phyloP scores from a whole-genome alignment of 805 yeast genomes.

The Kurtzmaniella cleridarum region DNA sequence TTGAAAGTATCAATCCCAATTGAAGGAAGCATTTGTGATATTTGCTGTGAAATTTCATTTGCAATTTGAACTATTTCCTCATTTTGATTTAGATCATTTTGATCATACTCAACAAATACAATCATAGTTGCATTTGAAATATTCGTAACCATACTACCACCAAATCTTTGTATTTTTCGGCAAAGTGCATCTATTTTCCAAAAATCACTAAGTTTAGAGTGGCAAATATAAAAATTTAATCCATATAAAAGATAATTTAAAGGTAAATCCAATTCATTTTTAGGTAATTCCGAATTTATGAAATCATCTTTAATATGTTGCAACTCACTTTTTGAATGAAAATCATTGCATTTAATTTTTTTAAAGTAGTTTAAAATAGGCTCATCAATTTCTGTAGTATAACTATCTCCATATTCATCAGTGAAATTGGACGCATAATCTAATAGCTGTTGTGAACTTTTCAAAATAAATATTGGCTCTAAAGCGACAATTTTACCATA shows the following conservation, averaged over 20 bases:
- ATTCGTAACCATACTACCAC: conserved; percentile 23
- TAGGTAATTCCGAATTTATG: conserved; percentile 7
- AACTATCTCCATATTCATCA: conserved; percentile 66
- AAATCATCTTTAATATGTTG: conserved; percentile 5
- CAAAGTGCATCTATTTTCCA: conserved; percentile 9
- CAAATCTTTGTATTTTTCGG: conserved; percentile 41
- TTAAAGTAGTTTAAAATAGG: conserved; percentile 6
- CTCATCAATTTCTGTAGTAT: conserved; percentile 24
- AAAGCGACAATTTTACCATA: conserved; percentile 38
- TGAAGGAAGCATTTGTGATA: conserved; percentile 6
- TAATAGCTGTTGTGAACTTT: conserved; percentile 26
- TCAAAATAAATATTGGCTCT: conserved; percentile 57
- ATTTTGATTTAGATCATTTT: conserved; percentile 7
- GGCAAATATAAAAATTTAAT: conserved; percentile 27
- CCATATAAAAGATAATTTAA: conserved; percentile 29
- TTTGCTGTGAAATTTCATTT: conserved; percentile 10
- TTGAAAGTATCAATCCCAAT: conserved; percentile 10
- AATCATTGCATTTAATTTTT: conserved; percentile 4
- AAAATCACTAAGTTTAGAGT: conserved; percentile 1
- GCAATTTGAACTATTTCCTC: conserved; percentile 4
- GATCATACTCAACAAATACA: conserved; percentile 13
- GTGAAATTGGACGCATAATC: conserved; percentile 20
- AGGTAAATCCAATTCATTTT: conserved; percentile 12
- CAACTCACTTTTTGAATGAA: conserved; percentile 3
- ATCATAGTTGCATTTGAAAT: conserved; percentile 30